Percentiles rank a stretch among this genome's conserved stretches.
phyloP scores from a whole-genome alignment of 345 rosid species.

The Citrus reticulata region DNA sequence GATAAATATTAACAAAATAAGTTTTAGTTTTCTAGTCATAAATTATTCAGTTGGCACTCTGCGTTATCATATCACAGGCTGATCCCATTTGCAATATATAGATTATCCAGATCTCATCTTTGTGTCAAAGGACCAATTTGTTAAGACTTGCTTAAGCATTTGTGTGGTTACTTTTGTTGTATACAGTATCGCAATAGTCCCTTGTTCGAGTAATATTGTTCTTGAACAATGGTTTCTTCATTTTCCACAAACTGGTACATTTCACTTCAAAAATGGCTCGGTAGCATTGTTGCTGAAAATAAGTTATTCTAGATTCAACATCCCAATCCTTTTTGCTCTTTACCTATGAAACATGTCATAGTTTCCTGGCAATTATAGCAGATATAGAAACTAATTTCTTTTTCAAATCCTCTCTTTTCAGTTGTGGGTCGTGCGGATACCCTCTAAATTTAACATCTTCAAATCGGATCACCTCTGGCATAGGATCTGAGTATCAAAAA shows the following conservation, averaged over 20 bases:
- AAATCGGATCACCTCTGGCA: conserved; percentile 36
- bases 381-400: neutral
- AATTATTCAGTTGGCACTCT: neutral
- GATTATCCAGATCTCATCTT: neutral
- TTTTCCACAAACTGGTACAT: neutral
- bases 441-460: conserved; percentile 59
- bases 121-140: neutral
- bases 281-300: neutral
- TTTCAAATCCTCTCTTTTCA: conserved; percentile 24
- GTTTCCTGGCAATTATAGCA: neutral
- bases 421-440: conserved; percentile 62
- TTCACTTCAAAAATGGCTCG: neutral
- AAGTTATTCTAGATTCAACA: neutral
- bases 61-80: neutral
- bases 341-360: neutral
- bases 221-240: neutral
- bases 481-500: conserved; percentile 41
- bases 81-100: neutral
- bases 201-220: neutral
- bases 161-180: neutral
- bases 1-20: neutral
- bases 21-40: neutral
- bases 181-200: neutral
- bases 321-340: neutral
- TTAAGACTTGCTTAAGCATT: neutral